Base-by-base conservation (phyloP, 2,329 filamentous ascomycete species). In the Fusarium pilosicola region DNA sequence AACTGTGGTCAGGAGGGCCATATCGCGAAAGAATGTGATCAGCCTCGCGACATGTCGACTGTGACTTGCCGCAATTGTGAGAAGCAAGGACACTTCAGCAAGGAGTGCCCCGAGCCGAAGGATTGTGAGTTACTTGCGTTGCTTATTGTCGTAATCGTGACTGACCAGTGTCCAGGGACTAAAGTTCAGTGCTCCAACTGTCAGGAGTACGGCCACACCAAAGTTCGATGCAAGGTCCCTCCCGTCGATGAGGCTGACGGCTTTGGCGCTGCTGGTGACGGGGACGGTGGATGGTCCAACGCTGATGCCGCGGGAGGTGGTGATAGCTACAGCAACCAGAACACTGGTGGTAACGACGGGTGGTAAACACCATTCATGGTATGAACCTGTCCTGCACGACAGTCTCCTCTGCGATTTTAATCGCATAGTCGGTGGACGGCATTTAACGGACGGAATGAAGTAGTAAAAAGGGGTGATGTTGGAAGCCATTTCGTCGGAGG, bases 1-100 rank as follows among this genome's bases (percentile, higher is more conserved):
- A 93, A 93, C 81, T 93, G 91, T 74, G 90, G 90, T 26, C 80
- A 88, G 45, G 88, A 90, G 59, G 91, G 90, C 10, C 91, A 93
- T 70, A 83, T 85, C 48, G 80, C 84, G 70, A 84, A 83, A 24
- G 86, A 89, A 8, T 90, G 89, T 66, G 80, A 85, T 34, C 83
- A 87, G 70, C 83, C 82, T 51, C 82, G 81, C 46, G 84, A 84
- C 77, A 80, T 83, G 74, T 81, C 81, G 24, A 77, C 70, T 17
- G 89, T 90, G 7, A 87, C 83, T 15, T 94, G 92, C 82, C 88
- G 88, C 70, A 84, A 88, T 80, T 93, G 91, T 71, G 84, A 88
- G 22, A 85, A 89, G 71, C 84, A 85, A 66, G 91, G 91, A 6
- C 91, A 93, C 76, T 87, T 85, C 73, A 86, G 89, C 62, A 87